Conservation (phyloP, 2,329 filamentous ascomycete species). For the Cercospora nicotianae region DNA sequence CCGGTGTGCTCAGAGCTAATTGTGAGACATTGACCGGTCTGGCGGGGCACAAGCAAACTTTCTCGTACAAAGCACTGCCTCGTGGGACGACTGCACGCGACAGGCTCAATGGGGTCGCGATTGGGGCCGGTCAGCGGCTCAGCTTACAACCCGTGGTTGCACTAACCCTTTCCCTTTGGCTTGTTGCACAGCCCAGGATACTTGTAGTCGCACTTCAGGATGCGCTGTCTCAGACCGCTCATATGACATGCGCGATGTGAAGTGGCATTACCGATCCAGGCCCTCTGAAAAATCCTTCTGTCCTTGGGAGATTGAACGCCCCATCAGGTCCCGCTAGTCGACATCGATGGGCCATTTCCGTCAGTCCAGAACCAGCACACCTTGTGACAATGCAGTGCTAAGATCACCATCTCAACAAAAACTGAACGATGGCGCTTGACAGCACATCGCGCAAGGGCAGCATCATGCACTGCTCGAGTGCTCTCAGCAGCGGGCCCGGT, state of each 20-base stretch:
- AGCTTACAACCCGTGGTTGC: neutral
- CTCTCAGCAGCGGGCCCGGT: neutral
- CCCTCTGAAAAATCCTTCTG: neutral
- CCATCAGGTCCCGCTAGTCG: neutral
- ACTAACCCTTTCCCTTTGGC: neutral
- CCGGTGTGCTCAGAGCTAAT: neutral
- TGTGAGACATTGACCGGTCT: neutral
- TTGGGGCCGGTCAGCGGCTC: neutral
- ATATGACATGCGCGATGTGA: neutral
- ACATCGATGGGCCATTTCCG: neutral
- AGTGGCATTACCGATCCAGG: neutral
- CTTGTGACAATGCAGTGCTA: neutral
- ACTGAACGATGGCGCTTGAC: neutral
- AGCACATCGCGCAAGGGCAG: neutral
- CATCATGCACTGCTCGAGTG: neutral
- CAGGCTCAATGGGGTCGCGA: neutral
- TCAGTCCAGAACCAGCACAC: neutral
- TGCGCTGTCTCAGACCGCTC: neutral
- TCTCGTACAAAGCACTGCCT: neutral
- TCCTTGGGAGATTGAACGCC: neutral
- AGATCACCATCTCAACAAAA: neutral
- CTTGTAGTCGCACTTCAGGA: neutral
- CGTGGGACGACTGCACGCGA: neutral
- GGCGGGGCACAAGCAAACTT: neutral
- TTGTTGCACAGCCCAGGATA: neutral